Evolutionary conservation across 345 rosid genomes (phyloP), one percentile per base, ranked within the genome.

Genomic region (Syzygium grande): DNA sequence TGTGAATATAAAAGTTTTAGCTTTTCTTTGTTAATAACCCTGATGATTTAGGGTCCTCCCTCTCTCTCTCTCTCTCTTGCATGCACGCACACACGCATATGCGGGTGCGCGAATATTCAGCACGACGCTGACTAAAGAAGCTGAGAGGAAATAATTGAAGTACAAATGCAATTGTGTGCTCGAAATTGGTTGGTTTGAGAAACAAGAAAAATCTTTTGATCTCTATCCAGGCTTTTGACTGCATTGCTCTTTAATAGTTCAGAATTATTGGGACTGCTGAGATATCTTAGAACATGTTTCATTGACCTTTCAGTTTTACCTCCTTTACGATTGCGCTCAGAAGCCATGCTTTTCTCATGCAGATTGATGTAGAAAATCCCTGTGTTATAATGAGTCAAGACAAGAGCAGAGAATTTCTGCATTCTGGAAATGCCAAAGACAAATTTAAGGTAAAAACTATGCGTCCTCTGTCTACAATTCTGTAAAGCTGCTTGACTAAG

Each of bases 351-450:
- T 73, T 78, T 34, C 86, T 38, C 85, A 54, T 90, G 84, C 91
- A 95, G 99, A 98, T 98, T 92, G 99, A 98, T 92, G 98, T 98
- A 85, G 99, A 98, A 91, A 98, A 98, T 90, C 99, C 99, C 3
- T 98, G 99, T 86, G 99, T 98, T 19, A 90, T 98, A 85, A 98
- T 98, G 99, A 96, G 96, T 90, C 99, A 98, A 93, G 99, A 98
- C 92, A 98, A 94, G 92, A 98, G 99, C 93, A 94, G 99, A 91
- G 99, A 98, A 88, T 98, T 98, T 88, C 88, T 98, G 80, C 99
- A 98, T 91, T 98, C 99, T 88, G 99, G 99, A 58, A 96, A 96
- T 91, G 97, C 94, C 91, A 98, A 93, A 89, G 99, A 98, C 89
- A 98, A 96, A 90, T 98, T 98, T 90, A 96, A 93, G 98, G 99